Evolutionary conservation across 2,329 filamentous ascomycete genomes (phyloP), one percentile per base, ranked within the genome.

Genomic region (Alternaria novae-zelandiae): DNA sequence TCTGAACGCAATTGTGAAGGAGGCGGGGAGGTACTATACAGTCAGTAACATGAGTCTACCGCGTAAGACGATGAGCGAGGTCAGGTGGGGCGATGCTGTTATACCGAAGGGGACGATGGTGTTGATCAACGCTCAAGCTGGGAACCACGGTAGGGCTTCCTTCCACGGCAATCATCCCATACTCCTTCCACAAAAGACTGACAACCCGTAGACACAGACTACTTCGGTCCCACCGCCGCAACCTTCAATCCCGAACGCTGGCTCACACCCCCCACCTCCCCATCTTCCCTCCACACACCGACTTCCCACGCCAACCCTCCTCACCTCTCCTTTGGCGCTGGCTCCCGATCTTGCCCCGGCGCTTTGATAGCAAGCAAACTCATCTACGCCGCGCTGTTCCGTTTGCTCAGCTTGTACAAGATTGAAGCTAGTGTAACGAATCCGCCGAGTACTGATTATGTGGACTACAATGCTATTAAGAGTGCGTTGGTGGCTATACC

Each of bases 391-490:
- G 84, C 85, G 4, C 75, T 87, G 1, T 74, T 86, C 7, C 81
- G 85, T 4, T 74, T 87, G 2, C 65, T 87, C n/a, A 79, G 81
- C 4, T 80, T 81, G 9, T 87, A 85, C 74, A 82, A 79, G 65
- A 83, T 86, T 57, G 81, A 86, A 30, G 80, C 86, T 23, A 82
- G 80, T 67, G 79, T 83, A 54, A 70, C 73, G 0, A 77, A 83
- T 46, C 86, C 87, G 0, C 87, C 87, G 0, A 89, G 88, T 66
- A 88, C 86, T 0, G 86, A 89, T 70, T 89, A 89, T 64, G 84
- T 89, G 5, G 86, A 89, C 6, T 89, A 89, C 68, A 89, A 89
- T 67, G 82, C 86, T 69, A 84, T 88, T 68, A 88, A 89, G 76
- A 84, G 83, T 2, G 87, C 87, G 0, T 68, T 89, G 32, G 87